Conservation (phyloP, 2,329 filamentous ascomycete genomes). For the Aspergillus clavatus region DNA sequence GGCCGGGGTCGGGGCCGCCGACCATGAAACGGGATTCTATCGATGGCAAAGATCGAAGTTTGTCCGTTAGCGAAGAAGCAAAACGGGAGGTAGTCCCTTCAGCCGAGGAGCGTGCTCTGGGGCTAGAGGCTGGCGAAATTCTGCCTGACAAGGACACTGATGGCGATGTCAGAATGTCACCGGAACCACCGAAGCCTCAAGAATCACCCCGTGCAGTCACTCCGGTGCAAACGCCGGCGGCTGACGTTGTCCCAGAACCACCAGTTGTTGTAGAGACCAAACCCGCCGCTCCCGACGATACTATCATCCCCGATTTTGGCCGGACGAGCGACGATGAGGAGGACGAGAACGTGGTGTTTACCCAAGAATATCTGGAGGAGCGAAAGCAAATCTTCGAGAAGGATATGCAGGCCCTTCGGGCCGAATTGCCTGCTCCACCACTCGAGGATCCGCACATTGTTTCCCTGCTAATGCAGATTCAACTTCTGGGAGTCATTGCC, state of each 20-base stretch:
- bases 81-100: conserved; percentile 13
- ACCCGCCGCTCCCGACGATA: conserved; percentile 1
- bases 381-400: conserved; percentile 43
- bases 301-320: conserved; percentile 31
- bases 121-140: conserved; percentile 15
- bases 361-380: conserved; percentile 45
- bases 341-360: conserved; percentile 42
- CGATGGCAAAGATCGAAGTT: conserved; percentile 25
- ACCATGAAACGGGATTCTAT: conserved; percentile 30
- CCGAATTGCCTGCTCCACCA: conserved; percentile 40
- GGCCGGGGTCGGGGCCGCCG: conserved; percentile 13
- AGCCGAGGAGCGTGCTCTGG: conserved; percentile 11
- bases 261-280: conserved; percentile 5
- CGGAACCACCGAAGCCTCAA: background rate
- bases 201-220: background rate
- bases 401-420: conserved; percentile 40
- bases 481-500: conserved; percentile 41
- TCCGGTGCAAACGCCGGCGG: conserved; percentile 3
- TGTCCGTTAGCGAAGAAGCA: conserved; percentile 16
- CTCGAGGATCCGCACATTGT: conserved; percentile 41
- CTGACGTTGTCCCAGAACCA: conserved; percentile 3
- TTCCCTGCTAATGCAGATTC: conserved; percentile 39
- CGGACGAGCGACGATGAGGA: conserved; percentile 42
- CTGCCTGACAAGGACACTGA: conserved; percentile 9
- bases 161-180: background rate